A percentile compares a stretch with the other conserved stretches of the same genome.
Conservation (phyloP, 169 alveolate species). For the Plasmodium gallinaceum region DNA sequence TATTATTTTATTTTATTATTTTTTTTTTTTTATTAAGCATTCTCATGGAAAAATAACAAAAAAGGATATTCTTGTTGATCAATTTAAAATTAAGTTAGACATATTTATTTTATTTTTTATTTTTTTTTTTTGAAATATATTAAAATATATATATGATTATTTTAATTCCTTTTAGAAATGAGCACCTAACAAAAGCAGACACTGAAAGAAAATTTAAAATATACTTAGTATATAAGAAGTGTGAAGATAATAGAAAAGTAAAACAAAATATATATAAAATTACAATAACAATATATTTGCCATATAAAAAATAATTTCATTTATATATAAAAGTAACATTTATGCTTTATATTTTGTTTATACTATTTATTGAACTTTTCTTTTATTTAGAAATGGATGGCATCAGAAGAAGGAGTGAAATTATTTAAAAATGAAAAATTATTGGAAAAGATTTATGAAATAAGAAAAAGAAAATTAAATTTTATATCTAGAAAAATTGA, state of each 20-base stretch:
- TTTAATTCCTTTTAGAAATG: constrained; percentile 30
- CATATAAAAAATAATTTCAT: too few species aligned
- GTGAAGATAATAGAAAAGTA: constrained; percentile 74
- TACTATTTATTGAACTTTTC: background rate
- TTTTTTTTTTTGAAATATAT: background rate
- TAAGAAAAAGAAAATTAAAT: constrained; percentile 58
- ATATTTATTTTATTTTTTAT: background rate
- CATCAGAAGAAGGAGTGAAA: constrained; percentile 72
- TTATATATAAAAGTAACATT: too few species aligned
- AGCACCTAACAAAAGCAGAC: constrained; percentile 70
- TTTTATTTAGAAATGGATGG: constrained; percentile 70
- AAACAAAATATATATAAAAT: background rate
- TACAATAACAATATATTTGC: background rate
- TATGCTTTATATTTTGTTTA: too few species aligned
- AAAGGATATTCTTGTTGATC: constrained; percentile 73
- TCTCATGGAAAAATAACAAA: constrained; percentile 74
- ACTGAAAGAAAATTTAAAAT: constrained; percentile 68
- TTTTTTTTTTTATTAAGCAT: constrained; percentile 57
- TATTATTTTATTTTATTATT: constrained; percentile 10
- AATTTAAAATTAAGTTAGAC: constrained; percentile 41
- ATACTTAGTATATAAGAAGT: constrained; percentile 44
- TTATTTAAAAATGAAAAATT: constrained; percentile 60
- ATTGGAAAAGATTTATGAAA: constrained; percentile 47
- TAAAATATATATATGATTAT: background rate
- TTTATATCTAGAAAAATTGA: constrained; percentile 58